Evolutionary conservation across 768 basidiomycete species (phyloP).

Genomic region (Kwoniella europaea): DNA sequence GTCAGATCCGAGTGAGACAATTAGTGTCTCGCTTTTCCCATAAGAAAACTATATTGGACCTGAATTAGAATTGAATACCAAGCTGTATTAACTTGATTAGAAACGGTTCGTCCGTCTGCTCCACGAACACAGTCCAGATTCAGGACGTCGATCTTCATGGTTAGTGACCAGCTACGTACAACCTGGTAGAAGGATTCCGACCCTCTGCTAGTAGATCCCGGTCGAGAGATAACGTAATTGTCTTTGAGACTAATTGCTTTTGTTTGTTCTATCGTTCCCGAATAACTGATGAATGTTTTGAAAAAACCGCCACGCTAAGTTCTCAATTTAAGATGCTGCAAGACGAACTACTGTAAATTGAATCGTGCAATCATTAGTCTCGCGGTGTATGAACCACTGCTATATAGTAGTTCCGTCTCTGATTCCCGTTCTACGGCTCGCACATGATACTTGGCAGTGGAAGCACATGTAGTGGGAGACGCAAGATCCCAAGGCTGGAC

Average conservation of each 20-base stretch:
- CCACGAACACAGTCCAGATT: not conserved
- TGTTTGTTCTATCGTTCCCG: not conserved
- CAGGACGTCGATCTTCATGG: too few species aligned
- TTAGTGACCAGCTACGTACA: not conserved
- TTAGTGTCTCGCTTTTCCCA: constrained; percentile 6
- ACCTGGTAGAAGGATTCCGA: too few species aligned
- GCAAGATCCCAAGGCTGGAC: too few species aligned
- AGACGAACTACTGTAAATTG: not conserved
- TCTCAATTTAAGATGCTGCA: not conserved
- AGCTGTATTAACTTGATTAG: not conserved
- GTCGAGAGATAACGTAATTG: not conserved
- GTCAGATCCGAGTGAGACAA: constrained; percentile 1
- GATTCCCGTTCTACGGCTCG: not conserved
- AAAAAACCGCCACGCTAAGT: not conserved
- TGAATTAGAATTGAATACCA: not conserved
- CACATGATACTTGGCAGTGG: too few species aligned
- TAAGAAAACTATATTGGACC: not conserved
- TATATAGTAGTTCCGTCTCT: not conserved
- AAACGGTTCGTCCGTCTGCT: not conserved
- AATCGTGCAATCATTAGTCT: not conserved
- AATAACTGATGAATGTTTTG: not conserved
- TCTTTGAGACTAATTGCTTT: constrained; percentile 6
- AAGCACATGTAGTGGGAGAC: too few species aligned
- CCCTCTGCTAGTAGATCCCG: constrained; percentile 5
- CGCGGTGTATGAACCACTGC: not conserved